Base-by-base conservation (phyloP, 257 asterid species). In the Galeopsis tetrahit region DNA sequence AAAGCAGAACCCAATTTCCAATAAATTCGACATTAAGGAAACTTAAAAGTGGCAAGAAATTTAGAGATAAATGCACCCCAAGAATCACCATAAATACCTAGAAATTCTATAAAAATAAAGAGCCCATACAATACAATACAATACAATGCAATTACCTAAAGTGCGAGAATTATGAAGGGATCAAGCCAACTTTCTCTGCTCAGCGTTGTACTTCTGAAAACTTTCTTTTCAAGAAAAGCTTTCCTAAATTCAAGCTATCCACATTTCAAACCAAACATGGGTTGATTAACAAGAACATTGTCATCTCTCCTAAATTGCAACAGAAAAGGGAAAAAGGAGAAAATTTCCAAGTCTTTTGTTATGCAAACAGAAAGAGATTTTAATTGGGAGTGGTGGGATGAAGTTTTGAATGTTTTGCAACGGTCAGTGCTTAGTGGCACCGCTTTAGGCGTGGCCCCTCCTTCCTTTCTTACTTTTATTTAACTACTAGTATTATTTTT, bases 361-460 rank as follows among this genome's bases (percentile, higher is more conserved):
- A 48, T 39, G 35, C 60, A 62, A 61, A 61, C 68, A 74, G 72
- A 71, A 59, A 68, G 69, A 70, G 80, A 71, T 63, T 57, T 75
- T 79, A 66, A 73, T 78, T 85, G 80, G 82, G 67, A 2, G 34
- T 38, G 64, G 44, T 49, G 56, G 15, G 36, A 58, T 78, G 83
- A 74, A 78, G 65, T 52, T 49, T 78, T 71, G 82, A 74, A 65
- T 83, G 43, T 71, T 61, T 64, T 40, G 68, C 74, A 85, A 82
- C 86, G 88, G 87, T 72, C 69, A 65, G 76, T 81, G 72, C 68
- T 77, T 79, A 42, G 76, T 78, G 89, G 86, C 93, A 84, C 87
- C 72, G 67, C 75, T 80, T 81, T 66, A 52, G 49, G 53, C 17
- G 28, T 21, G 49, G 64, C 55, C 33, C 17, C 31, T 36, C 72